phyloP scores from a whole-genome alignment of 208 protist species.

The Trichomonas vaginalis region DNA sequence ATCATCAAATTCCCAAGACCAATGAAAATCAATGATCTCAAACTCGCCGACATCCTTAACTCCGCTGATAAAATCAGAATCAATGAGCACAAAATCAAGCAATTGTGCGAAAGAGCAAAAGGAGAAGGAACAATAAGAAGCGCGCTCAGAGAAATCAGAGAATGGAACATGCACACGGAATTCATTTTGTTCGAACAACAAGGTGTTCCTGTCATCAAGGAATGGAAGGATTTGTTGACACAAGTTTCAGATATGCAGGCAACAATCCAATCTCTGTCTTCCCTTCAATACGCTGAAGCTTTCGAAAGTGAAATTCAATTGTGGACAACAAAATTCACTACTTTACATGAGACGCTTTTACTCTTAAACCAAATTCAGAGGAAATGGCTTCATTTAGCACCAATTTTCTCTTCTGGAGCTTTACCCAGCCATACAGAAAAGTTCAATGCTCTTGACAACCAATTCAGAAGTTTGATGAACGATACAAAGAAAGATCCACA shows the following conservation, averaged over 20 bases:
- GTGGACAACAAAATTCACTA: constrained; percentile 68
- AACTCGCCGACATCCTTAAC: not conserved
- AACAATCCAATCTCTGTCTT: constrained; percentile 76
- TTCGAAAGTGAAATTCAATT: constrained; percentile 67
- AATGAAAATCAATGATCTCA: constrained; percentile 10
- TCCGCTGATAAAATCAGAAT: not conserved
- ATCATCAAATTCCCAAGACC: not conserved
- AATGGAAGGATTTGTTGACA: constrained; percentile 85
- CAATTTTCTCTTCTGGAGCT: constrained; percentile 85
- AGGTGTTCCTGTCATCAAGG: constrained; percentile 61
- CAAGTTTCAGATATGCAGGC: constrained; percentile 79
- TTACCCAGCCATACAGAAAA: constrained; percentile 74
- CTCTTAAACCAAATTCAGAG: constrained; percentile 83
- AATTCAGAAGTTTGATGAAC: constrained; percentile 73
- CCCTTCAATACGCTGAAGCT: constrained; percentile 70
- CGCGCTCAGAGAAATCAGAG: constrained; percentile 69
- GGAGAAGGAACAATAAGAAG: constrained; percentile 80
- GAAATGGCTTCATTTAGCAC: constrained; percentile 92
- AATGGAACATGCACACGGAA: constrained; percentile 60
- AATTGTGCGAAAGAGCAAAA: constrained; percentile 66
- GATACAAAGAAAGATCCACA: constrained; percentile 57
- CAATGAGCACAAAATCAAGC: constrained; percentile 51
- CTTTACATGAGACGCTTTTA: constrained; percentile 67
- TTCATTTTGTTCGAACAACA: constrained; percentile 52
- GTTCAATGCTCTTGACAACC: constrained; percentile 72